These are phyloP conservation scores for Toxoplasma gondii DNA, from an alignment of 169 alveolate genomes.

Conservation along the genomic window DNA sequence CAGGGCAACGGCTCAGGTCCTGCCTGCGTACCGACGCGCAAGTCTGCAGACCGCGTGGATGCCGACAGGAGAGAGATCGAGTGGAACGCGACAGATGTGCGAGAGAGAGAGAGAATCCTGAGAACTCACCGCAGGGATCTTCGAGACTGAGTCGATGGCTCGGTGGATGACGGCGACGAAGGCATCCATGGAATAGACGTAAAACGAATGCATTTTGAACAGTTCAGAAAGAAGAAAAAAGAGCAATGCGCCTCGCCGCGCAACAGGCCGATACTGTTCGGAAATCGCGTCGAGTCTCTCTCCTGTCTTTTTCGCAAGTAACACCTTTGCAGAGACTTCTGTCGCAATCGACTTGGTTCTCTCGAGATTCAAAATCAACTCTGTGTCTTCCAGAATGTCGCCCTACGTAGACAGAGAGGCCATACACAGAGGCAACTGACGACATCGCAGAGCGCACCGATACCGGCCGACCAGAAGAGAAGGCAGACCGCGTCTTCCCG, in stretches of 20 bases:
- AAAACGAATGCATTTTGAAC: conserved; percentile 92
- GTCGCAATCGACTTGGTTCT: conserved; percentile 92
- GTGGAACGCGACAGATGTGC: neutral
- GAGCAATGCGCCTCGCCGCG: conserved; percentile 72
- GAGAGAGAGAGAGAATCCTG: neutral
- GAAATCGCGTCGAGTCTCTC: conserved; percentile 92
- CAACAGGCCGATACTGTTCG: conserved; percentile 95
- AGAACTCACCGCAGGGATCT: neutral
- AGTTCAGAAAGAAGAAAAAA: conserved; percentile 65
- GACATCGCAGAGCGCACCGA: too few species aligned
- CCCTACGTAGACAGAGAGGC: conserved; percentile 58
- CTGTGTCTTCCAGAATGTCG: conserved; percentile 93
- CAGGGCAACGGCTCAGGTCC: too few species aligned
- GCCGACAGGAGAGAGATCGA: neutral
- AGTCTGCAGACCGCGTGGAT: neutral
- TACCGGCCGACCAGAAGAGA: too few species aligned
- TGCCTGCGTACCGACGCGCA: too few species aligned
- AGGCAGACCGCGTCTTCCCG: too few species aligned
- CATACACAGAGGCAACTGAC: neutral
- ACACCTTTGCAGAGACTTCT: conserved; percentile 93
- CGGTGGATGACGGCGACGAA: conserved; percentile 92
- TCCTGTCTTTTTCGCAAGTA: conserved; percentile 93
- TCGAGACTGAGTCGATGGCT: conserved; percentile 93
- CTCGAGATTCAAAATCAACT: conserved; percentile 93
- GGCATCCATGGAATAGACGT: conserved; percentile 94